phyloP scores from a whole-genome alignment of 352 stramenopile genomes.

The Pythium rhizo-oryzae region DNA sequence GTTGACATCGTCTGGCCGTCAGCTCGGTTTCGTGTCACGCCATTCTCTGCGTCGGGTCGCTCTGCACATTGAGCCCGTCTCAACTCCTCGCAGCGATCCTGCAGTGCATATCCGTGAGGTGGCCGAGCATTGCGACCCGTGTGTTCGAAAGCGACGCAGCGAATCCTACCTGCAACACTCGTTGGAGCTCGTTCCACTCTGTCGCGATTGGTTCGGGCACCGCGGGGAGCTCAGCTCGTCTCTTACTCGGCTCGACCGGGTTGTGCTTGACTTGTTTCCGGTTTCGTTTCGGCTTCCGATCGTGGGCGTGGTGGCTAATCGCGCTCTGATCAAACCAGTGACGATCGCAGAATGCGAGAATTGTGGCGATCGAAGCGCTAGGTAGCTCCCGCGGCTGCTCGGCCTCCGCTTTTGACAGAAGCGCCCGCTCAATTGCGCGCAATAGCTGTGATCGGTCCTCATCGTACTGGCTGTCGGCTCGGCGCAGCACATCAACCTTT shows the following conservation, averaged over 20 bases:
- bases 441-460: conserved; percentile 34
- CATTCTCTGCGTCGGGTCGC: conserved; percentile 10
- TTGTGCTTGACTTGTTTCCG: not conserved
- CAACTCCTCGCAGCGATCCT: conserved; percentile 26
- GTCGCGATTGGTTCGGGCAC: conserved; percentile 33
- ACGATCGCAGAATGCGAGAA: conserved; percentile 55
- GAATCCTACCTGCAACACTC: conserved; percentile 34
- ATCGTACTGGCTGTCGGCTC: conserved; percentile 44
- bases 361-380: conserved; percentile 34
- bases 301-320: conserved; percentile 7
- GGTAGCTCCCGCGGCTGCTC: conserved; percentile 35
- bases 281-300: not conserved
- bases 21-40: conserved; percentile 8
- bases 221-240: conserved; percentile 35
- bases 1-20: conserved; percentile 28
- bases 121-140: too few relatives aligned
- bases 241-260: conserved; percentile 28
- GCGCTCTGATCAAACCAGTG: conserved; percentile 55
- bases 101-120: not conserved
- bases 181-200: conserved; percentile 37
- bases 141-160: not conserved
- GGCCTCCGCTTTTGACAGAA: conserved; percentile 35
- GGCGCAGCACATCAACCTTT: conserved; percentile 38
- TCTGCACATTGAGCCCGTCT: conserved; percentile 15
- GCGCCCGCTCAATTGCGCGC: conserved; percentile 32